phyloP scores from a whole-genome alignment of 2,329 filamentous ascomycete genomes.

The Aspergillus intermedius region DNA sequence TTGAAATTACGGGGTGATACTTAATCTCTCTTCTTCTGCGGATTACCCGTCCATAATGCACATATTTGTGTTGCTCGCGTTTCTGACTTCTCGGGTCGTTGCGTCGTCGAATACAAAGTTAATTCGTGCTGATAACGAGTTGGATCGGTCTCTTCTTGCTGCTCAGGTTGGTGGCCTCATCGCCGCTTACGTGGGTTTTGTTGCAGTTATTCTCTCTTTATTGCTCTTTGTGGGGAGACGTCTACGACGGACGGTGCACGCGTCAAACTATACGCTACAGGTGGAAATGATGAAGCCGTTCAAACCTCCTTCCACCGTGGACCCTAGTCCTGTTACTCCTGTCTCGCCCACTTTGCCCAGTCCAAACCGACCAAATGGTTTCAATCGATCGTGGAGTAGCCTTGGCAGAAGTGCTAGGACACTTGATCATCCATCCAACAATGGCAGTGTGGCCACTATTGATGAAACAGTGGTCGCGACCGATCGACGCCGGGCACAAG shows the following conservation, averaged over 20 bases:
- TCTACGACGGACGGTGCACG: conserved; percentile 46
- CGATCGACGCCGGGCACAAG: conserved; percentile 67
- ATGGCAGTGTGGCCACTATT: conserved; percentile 63
- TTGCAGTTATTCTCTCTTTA: conserved; percentile 64
- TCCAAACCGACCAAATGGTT: conserved; percentile 30
- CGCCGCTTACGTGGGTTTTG: conserved; percentile 71
- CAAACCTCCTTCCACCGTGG: conserved; percentile 21
- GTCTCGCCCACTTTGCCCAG: conserved; percentile 26
- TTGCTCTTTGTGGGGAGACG: conserved; percentile 57
- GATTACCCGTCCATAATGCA: conserved; percentile 9
- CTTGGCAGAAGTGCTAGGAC: conserved; percentile 27
- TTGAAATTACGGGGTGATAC: conserved; percentile 13
- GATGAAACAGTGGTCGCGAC: conserved; percentile 69
- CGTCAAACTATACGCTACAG: conserved; percentile 47
- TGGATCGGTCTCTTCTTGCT: conserved; percentile 62
- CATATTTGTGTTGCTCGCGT: conserved; percentile 5
- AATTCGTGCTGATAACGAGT: conserved; percentile 9
- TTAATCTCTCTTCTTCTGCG: conserved; percentile 12
- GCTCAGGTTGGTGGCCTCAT: conserved; percentile 78
- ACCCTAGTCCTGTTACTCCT: conserved; percentile 31
- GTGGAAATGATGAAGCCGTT: conserved; percentile 52
- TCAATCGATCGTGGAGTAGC: conserved; percentile 34
- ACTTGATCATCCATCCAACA: conserved; percentile 36
- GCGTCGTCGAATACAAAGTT: conserved; percentile 4
- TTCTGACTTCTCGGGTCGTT: conserved; percentile 6